Evolutionary conservation across 352 stramenopile species (phyloP).

Genomic region (Vaucheria bursata): DNA sequence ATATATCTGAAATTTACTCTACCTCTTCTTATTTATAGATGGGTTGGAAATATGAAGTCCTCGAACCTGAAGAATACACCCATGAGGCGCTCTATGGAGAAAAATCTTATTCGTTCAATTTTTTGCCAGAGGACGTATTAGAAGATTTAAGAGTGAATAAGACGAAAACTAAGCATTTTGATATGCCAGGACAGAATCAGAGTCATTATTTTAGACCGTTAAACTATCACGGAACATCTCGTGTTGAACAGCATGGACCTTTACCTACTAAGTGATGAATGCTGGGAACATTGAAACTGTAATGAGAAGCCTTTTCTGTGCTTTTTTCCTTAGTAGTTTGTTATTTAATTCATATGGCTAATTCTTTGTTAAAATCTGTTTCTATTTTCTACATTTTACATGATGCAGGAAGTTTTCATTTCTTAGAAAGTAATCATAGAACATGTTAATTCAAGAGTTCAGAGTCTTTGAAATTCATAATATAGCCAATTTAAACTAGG

Average conservation of each 20-base stretch:
- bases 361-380: too few species aligned
- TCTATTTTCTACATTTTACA: too few species aligned
- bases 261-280: not conserved
- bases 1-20: too few species aligned
- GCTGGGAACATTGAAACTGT: too few species aligned
- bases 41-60: not conserved
- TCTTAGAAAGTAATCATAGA: too few species aligned
- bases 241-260: slow-evolving; percentile 31
- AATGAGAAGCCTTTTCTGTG: too few species aligned
- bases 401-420: too few species aligned
- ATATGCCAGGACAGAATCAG: slow-evolving; percentile 12
- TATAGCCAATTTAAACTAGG: too few species aligned
- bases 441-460: too few species aligned
- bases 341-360: too few species aligned
- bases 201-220: slow-evolving; percentile 42
- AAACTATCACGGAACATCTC: slow-evolving; percentile 29
- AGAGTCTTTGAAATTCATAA: too few species aligned
- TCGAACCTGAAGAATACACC: not conserved
- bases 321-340: too few species aligned
- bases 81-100: not conserved
- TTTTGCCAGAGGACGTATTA: slow-evolving; percentile 24
- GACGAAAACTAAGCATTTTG: slow-evolving; percentile 29
- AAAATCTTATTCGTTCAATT: slow-evolving; percentile 35
- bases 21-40: not conserved
- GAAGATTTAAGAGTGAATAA: slow-evolving; percentile 30